Percentiles rank a stretch among this genome's conserved stretches.
These are phyloP conservation scores for Halophytophthora polymorphica DNA, from an alignment of 352 stramenopile genomes.

Conservation along the genomic window DNA sequence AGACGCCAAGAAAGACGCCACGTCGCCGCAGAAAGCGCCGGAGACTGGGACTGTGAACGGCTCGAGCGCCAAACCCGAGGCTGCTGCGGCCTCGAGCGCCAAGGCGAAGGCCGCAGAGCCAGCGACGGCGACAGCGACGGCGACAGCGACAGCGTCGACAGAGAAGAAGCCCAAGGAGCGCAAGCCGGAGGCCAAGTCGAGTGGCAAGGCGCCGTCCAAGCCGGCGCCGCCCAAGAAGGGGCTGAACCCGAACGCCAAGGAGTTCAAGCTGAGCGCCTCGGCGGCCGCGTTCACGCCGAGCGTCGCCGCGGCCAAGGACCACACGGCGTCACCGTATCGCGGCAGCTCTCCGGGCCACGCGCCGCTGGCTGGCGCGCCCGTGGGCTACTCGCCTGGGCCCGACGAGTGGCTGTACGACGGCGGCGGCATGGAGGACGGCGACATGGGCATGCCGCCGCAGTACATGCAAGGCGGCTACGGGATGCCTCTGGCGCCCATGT, in stretches of 20 bases:
- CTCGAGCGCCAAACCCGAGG: conserved; percentile 15
- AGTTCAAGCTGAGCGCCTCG: conserved; percentile 79
- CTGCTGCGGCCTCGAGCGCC: not conserved
- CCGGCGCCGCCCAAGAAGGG: conserved; percentile 46
- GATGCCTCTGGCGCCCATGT: conserved; percentile 60
- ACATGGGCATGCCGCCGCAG: conserved; percentile 44
- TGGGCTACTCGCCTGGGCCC: conserved; percentile 48
- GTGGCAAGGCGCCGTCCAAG: conserved; percentile 11
- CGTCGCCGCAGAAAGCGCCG: conserved; percentile 14
- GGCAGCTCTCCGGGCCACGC: conserved; percentile 29
- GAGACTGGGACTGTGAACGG: conserved; percentile 16
- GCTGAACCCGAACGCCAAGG: conserved; percentile 84
- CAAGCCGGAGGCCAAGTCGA: conserved; percentile 16
- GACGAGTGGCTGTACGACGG: conserved; percentile 81
- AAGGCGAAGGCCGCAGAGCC: conserved; percentile 18
- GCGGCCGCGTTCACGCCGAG: conserved; percentile 70
- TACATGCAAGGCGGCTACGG: conserved; percentile 62
- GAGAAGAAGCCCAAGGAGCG: conserved; percentile 27
- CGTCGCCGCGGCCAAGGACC: conserved; percentile 31
- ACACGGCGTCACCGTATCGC: conserved; percentile 50
- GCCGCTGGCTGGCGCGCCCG: conserved; percentile 36
- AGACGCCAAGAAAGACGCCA: conserved; percentile 16
- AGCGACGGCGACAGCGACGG: not conserved
- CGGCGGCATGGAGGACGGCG: conserved; percentile 39
- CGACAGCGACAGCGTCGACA: conserved; percentile 1